These are phyloP conservation scores for Elsinoe fawcettii DNA, from an alignment of 2,329 filamentous ascomycete species.

Conservation along the genomic window DNA sequence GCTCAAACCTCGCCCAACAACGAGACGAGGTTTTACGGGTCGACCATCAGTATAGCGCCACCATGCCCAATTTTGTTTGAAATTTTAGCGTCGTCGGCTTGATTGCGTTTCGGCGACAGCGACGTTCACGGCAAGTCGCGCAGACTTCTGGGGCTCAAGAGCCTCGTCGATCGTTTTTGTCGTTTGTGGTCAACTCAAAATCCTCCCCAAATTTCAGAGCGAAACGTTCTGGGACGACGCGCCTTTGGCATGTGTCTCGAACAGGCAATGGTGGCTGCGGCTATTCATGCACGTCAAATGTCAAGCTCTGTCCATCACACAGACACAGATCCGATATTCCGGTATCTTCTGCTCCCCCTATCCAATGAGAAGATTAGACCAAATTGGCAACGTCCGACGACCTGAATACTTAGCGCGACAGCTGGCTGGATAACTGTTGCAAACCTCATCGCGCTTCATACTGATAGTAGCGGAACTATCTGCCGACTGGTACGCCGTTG, in stretches of 20 bases:
- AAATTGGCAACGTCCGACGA: background rate
- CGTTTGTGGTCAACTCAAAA: constrained; percentile 1
- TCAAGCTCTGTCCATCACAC: constrained; percentile 6
- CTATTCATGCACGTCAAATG: constrained; percentile 14
- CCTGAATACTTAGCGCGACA: background rate
- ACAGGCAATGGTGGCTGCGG: constrained; percentile 6
- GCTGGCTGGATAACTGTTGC: background rate
- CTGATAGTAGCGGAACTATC: background rate
- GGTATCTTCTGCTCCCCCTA: background rate
- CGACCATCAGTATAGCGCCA: background rate
- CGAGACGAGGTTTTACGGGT: background rate
- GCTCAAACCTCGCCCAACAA: background rate
- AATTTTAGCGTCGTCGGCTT: background rate
- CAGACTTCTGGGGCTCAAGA: background rate
- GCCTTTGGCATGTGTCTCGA: background rate
- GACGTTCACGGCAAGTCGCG: constrained; percentile 6
- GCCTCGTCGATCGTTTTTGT: background rate
- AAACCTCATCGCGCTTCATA: background rate
- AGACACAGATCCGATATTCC: background rate
- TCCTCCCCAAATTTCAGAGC: background rate
- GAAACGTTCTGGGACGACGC: constrained; percentile 12
- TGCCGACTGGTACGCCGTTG: background rate
- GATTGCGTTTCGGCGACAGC: background rate
- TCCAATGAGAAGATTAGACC: background rate
- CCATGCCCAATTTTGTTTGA: background rate